Evolutionary conservation across 177 flowering plant species (phyloP).

Genomic region (Tripterygium wilfordii): DNA sequence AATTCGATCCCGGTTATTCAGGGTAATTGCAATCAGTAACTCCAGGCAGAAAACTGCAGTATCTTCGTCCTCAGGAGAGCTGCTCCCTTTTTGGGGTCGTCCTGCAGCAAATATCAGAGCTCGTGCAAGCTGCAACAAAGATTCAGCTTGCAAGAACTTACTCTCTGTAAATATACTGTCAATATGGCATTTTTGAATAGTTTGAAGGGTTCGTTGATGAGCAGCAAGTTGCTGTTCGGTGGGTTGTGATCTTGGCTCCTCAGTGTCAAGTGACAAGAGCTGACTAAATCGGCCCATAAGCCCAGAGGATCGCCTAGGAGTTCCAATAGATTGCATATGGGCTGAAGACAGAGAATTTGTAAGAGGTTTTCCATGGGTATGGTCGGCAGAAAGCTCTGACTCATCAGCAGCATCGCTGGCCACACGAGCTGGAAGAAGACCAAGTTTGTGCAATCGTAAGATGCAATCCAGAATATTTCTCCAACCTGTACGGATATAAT

Average conservation of each 20-base stretch:
- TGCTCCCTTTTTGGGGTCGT: slow-evolving; percentile 46
- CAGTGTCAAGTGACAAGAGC: slow-evolving; percentile 77
- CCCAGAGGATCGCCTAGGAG: slow-evolving; percentile 69
- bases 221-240: slow-evolving; percentile 76
- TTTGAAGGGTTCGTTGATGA: slow-evolving; percentile 62
- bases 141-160: slow-evolving; percentile 82
- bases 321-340: slow-evolving; percentile 32
- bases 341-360: slow-evolving; percentile 41
- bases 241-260: slow-evolving; percentile 73
- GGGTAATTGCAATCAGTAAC: slow-evolving; percentile 69
- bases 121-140: slow-evolving; percentile 60
- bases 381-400: slow-evolving; percentile 42
- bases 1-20: slow-evolving; percentile 87
- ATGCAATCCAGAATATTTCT: slow-evolving; percentile 82
- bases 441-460: slow-evolving; percentile 72
- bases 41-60: slow-evolving; percentile 83
- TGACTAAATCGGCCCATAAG: slow-evolving; percentile 87
- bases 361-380: slow-evolving; percentile 42
- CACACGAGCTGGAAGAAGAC: slow-evolving; percentile 72
- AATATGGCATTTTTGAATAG: slow-evolving; percentile 72
- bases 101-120: slow-evolving; percentile 71
- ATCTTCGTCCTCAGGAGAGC: slow-evolving; percentile 65
- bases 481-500: slow-evolving; percentile 80
- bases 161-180: slow-evolving; percentile 87
- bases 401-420: slow-evolving; percentile 76